These are phyloP conservation scores for Cruciata laevipes DNA, from an alignment of 257 asterid species.

Conservation along the genomic window DNA sequence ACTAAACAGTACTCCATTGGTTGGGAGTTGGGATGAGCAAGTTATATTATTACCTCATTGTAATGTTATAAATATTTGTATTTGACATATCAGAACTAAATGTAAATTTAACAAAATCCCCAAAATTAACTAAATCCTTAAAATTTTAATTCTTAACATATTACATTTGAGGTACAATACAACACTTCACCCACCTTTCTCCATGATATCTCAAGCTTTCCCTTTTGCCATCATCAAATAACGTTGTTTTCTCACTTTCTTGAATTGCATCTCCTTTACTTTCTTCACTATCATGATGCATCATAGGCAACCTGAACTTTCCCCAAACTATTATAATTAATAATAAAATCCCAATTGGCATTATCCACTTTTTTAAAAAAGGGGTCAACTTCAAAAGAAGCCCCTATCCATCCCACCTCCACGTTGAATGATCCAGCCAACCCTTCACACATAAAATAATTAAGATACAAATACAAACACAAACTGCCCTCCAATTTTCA, in stretches of 20 bases:
- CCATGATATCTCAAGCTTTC: background rate
- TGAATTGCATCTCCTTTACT: background rate
- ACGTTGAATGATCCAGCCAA: conserved; percentile 11
- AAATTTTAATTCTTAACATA: no score
- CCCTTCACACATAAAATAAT: background rate
- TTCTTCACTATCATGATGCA: background rate
- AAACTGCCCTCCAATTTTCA: background rate
- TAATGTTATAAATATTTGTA: no score
- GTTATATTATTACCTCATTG: no score
- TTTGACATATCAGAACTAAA: no score
- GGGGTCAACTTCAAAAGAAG: background rate
- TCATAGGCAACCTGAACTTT: conserved; percentile 4
- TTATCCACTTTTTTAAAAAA: conserved; percentile 7
- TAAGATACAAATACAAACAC: background rate
- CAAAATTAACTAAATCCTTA: background rate
- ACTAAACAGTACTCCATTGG: no score
- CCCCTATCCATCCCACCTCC: conserved; percentile 5
- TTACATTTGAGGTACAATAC: no score
- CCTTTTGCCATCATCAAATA: background rate
- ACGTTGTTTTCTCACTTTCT: background rate
- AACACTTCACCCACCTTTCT: background rate
- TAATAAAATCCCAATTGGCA: background rate
- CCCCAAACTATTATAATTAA: background rate
- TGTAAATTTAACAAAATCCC: no score
- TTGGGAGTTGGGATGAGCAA: no score